Percentiles rank a stretch among this genome's conserved stretches.
phyloP scores from a whole-genome alignment of 108 stramenopile genomes.

The Poteriospumella lacustris region DNA sequence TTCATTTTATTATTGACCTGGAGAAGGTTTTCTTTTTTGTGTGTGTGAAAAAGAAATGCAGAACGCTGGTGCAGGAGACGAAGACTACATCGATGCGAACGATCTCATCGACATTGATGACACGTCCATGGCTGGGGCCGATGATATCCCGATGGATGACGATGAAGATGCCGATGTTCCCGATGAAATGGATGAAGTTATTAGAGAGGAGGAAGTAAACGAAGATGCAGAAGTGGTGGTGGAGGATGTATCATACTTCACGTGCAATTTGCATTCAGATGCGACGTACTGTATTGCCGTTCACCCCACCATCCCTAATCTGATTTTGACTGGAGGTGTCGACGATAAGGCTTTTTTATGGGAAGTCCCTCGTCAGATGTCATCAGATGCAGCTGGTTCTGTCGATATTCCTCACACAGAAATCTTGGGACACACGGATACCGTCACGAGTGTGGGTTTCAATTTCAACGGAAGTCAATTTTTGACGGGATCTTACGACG shows the following conservation, averaged over 20 bases:
- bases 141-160: conserved; percentile 46
- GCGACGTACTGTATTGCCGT: conserved; percentile 45
- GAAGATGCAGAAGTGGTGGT: conserved; percentile 15
- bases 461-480: conserved; percentile 56
- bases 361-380: conserved; percentile 26
- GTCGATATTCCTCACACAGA: neutral
- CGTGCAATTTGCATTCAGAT: conserved; percentile 49
- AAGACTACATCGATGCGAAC: conserved; percentile 66
- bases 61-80: too few relatives aligned
- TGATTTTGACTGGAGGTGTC: conserved; percentile 73
- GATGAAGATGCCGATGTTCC: conserved; percentile 49
- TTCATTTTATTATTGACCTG: too few relatives aligned
- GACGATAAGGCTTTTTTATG: conserved; percentile 86
- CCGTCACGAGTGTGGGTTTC: conserved; percentile 72
- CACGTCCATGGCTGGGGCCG: too few relatives aligned
- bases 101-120: too few relatives aligned
- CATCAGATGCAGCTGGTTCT: neutral
- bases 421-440: conserved; percentile 67
- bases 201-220: neutral
- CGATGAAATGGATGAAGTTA: conserved; percentile 28
- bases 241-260: conserved; percentile 28
- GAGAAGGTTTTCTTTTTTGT: too few relatives aligned
- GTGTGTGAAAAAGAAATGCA: too few relatives aligned
- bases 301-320: conserved; percentile 39
- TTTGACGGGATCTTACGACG: conserved; percentile 78